Percentiles rank a stretch among this genome's conserved stretches.
These are phyloP conservation scores for Vicia faba DNA, from an alignment of 306 rosid genomes.

Conservation along the genomic window DNA sequence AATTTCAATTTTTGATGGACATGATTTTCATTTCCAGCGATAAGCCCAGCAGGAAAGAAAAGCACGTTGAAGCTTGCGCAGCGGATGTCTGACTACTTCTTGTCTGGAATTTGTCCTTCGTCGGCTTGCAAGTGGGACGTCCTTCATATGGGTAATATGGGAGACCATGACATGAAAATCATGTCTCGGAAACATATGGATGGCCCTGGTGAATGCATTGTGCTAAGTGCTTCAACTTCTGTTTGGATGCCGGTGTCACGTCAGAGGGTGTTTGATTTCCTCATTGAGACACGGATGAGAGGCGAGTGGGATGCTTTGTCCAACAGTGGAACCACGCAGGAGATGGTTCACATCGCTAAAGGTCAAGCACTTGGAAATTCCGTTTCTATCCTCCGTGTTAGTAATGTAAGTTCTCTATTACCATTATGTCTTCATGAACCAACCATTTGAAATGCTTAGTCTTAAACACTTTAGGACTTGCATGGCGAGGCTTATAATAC, in stretches of 20 bases:
- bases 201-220: conserved; percentile 64
- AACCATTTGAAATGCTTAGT: not conserved
- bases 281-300: conserved; percentile 57
- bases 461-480: not conserved
- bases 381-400: conserved; percentile 64
- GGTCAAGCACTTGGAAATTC: conserved; percentile 60
- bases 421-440: not conserved
- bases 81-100: conserved; percentile 73
- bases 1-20: conserved; percentile 38
- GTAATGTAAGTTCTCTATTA: conserved; percentile 46
- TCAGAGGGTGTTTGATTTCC: conserved; percentile 60
- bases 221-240: conserved; percentile 78
- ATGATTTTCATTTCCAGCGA: conserved; percentile 37
- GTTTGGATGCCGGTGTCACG: conserved; percentile 74
- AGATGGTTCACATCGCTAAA: conserved; percentile 62
- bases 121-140: conserved; percentile 60
- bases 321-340: conserved; percentile 52
- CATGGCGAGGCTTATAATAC: no score
- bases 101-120: conserved; percentile 68
- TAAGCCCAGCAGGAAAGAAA: conserved; percentile 49
- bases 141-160: conserved; percentile 45
- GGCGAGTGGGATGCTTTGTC: conserved; percentile 75
- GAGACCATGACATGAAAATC: conserved; percentile 55
- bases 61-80: conserved; percentile 71
- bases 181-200: conserved; percentile 57